Evolutionary conservation across 2,329 filamentous ascomycete species (phyloP).

Genomic region (Pseudovirgaria hyperparasitica): DNA sequence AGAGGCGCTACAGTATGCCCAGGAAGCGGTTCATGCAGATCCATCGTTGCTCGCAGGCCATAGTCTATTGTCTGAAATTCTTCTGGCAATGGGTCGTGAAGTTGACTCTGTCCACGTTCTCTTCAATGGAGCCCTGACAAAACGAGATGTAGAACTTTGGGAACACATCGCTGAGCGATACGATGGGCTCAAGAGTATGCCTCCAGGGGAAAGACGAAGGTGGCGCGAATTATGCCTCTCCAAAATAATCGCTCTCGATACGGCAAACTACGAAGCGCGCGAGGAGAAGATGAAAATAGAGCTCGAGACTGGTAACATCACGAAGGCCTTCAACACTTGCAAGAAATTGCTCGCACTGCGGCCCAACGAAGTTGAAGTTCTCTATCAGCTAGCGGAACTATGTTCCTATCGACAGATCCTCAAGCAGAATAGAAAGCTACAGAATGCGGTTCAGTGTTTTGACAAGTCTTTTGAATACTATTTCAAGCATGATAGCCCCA

Average conservation of each 20-base stretch:
- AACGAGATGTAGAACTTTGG: constrained; percentile 45
- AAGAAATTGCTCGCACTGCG: constrained; percentile 40
- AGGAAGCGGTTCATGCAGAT: constrained; percentile 31
- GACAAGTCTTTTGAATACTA: constrained; percentile 40
- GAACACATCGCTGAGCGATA: constrained; percentile 43
- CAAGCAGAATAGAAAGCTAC: constrained; percentile 33
- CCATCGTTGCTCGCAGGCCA: constrained; percentile 51
- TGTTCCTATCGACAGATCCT: constrained; percentile 40
- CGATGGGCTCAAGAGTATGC: constrained; percentile 29
- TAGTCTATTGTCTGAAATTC: constrained; percentile 46
- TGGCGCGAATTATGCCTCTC: constrained; percentile 41
- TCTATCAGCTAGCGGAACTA: constrained; percentile 44
- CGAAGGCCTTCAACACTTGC: constrained; percentile 26
- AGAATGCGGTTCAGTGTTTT: constrained; percentile 38
- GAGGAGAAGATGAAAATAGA: constrained; percentile 44
- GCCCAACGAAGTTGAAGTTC: constrained; percentile 40
- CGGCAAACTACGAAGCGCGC: constrained; percentile 38
- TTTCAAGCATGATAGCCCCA: constrained; percentile 25
- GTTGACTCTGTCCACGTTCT: constrained; percentile 44
- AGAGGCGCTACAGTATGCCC: constrained; percentile 22
- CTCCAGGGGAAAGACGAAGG: constrained; percentile 27
- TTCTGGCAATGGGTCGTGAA: constrained; percentile 41
- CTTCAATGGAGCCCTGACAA: constrained; percentile 45
- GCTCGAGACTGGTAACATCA: constrained; percentile 29
- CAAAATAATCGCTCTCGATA: constrained; percentile 40